These are phyloP conservation scores for Tulasnella calospora DNA, from an alignment of 768 basidiomycete genomes.

Conservation along the genomic window DNA sequence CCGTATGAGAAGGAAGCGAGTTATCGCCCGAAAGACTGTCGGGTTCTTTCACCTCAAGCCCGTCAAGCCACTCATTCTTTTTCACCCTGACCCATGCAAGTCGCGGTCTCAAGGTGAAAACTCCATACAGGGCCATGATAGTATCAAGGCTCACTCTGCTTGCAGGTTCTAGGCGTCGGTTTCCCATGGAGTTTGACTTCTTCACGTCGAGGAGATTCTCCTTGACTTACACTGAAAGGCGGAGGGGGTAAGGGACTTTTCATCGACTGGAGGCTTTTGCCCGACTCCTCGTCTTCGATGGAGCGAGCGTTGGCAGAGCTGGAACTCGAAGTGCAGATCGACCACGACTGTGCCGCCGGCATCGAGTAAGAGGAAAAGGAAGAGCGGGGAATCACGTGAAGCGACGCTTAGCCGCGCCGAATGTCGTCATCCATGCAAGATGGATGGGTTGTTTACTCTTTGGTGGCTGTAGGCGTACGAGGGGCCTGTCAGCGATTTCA, in stretches of 20 bases:
- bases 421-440: neutral
- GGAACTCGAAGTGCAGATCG: neutral
- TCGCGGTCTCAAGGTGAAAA: neutral
- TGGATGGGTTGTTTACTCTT: neutral
- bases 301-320: neutral
- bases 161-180: neutral
- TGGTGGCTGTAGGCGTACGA: neutral
- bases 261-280: neutral
- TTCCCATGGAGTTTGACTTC: too few species aligned
- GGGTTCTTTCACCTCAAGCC: neutral
- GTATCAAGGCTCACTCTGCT: too few species aligned
- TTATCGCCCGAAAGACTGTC: neutral
- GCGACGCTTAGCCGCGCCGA: neutral
- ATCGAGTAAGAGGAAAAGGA: neutral
- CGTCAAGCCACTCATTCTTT: neutral
- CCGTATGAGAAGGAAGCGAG: neutral
- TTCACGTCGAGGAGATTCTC: too few species aligned
- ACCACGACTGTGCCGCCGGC: neutral
- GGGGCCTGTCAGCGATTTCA: neutral
- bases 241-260: neutral
- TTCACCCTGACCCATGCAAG: neutral
- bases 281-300: neutral
- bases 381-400: neutral
- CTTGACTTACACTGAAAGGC: neutral
- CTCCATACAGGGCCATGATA: neutral